Evolutionary conservation across 2,329 filamentous ascomycete genomes (phyloP).

Genomic region (Aaosphaeria arxii): DNA sequence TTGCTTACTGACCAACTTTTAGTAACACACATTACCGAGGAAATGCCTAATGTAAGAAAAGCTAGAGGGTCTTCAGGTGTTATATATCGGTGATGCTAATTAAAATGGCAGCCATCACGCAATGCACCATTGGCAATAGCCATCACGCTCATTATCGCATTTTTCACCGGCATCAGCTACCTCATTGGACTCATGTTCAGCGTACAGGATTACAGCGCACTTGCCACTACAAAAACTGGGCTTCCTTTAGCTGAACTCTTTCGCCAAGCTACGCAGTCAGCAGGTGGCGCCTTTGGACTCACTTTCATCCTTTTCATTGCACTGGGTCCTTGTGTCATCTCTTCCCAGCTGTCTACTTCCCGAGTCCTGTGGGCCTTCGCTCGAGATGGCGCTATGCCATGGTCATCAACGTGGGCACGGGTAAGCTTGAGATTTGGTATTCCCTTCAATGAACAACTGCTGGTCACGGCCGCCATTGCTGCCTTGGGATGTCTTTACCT

Average conservation of each 20-base stretch:
- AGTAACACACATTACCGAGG: too few relatives aligned
- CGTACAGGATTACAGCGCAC: conserved; percentile 37
- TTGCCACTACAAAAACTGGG: conserved; percentile 41
- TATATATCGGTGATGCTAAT: too few relatives aligned
- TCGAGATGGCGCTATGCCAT: conserved; percentile 55
- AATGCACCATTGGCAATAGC: too few relatives aligned
- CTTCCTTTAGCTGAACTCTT: conserved; percentile 66
- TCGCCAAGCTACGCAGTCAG: conserved; percentile 40
- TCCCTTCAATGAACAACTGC: conserved; percentile 54
- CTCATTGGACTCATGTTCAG: conserved; percentile 46
- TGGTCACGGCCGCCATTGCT: conserved; percentile 38
- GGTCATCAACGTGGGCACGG: conserved; percentile 41
- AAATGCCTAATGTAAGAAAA: too few relatives aligned
- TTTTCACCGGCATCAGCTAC: conserved; percentile 11
- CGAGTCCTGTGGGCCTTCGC: conserved; percentile 59
- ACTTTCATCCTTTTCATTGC: conserved; percentile 50
- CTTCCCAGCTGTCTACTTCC: conserved; percentile 55
- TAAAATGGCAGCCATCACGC: too few relatives aligned
- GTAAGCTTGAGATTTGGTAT: conserved; percentile 41
- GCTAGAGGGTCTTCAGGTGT: too few relatives aligned
- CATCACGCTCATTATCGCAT: too few relatives aligned
- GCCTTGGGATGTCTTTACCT: conserved; percentile 57
- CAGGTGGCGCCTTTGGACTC: conserved; percentile 28
- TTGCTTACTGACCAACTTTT: too few relatives aligned
- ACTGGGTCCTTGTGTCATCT: conserved; percentile 49